Conservation (phyloP, 2,329 filamentous ascomycete genomes). For the Sclerotinia nivalis region DNA sequence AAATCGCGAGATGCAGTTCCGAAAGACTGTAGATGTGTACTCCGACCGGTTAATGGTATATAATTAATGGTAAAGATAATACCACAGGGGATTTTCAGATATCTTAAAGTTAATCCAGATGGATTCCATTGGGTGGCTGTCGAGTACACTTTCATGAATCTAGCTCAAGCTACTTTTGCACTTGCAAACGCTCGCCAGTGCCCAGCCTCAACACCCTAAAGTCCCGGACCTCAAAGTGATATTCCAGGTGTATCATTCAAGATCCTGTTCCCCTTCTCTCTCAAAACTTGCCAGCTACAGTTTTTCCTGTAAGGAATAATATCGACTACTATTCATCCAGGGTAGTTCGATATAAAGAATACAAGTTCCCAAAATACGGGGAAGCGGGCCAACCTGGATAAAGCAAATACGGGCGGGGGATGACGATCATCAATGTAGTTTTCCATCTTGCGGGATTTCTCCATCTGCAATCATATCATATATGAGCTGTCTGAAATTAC, state of each 20-base stretch:
- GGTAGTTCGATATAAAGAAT: fast-evolving
- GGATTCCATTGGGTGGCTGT: background rate
- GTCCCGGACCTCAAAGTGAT: background rate
- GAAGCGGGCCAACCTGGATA: background rate
- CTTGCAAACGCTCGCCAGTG: background rate
- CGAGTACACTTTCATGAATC: background rate
- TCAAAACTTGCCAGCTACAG: background rate
- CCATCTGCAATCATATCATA: background rate
- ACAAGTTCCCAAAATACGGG: background rate
- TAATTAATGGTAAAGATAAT: background rate
- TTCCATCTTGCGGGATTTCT: background rate
- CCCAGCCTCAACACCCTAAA: background rate
- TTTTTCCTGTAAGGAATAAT: background rate
- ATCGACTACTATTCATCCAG: background rate
- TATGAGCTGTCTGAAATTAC: background rate
- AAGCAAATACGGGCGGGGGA: background rate
- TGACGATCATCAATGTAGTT: background rate
- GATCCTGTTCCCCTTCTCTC: background rate
- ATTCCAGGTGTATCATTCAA: background rate
- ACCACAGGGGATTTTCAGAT: background rate
- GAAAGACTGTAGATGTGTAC: background rate
- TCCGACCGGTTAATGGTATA: too few species aligned
- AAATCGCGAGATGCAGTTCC: background rate
- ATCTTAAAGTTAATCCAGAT: background rate
- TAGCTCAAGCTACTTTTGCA: background rate